Conservation (phyloP, 2,329 filamentous ascomycete genomes). For the Phyllosticta citriasiana region DNA sequence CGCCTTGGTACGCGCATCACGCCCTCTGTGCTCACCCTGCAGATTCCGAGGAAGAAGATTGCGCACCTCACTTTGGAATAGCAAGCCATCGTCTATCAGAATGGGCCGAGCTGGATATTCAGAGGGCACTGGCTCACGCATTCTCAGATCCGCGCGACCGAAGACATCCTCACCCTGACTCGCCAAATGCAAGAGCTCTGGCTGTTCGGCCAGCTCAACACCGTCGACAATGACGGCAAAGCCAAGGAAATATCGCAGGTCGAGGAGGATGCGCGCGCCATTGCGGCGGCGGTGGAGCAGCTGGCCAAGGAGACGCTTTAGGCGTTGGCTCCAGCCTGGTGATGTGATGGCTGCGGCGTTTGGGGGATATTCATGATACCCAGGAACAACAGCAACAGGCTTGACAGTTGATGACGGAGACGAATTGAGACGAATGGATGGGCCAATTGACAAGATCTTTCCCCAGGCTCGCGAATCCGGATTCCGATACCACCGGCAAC, state of each 20-base stretch:
- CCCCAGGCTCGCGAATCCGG: neutral
- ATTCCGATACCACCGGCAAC: neutral
- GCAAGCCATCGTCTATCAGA: conserved; percentile 55
- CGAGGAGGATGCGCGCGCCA: conserved; percentile 38
- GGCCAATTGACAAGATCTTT: neutral
- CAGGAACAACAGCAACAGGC: neutral
- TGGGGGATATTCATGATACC: neutral
- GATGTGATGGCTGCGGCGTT: neutral
- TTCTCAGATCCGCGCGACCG: conserved; percentile 46
- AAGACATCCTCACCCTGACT: conserved; percentile 52
- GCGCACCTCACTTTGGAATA: too few relatives aligned
- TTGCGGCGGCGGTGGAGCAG: conserved; percentile 34
- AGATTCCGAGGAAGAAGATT: conserved; percentile 52
- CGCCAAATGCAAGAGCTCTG: conserved; percentile 56
- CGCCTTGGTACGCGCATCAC: conserved; percentile 41
- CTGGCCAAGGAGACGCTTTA: conserved; percentile 10
- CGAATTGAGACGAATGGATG: neutral
- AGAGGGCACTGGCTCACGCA: neutral
- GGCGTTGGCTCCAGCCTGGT: neutral
- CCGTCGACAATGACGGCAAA: conserved; percentile 28
- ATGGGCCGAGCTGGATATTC: conserved; percentile 17
- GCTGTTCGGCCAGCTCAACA: conserved; percentile 56
- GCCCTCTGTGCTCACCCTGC: conserved; percentile 29
- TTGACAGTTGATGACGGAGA: neutral
- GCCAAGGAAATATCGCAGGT: conserved; percentile 21